Conservation (phyloP, 73 alveolate species). For the Durusdinium trenchii region DNA sequence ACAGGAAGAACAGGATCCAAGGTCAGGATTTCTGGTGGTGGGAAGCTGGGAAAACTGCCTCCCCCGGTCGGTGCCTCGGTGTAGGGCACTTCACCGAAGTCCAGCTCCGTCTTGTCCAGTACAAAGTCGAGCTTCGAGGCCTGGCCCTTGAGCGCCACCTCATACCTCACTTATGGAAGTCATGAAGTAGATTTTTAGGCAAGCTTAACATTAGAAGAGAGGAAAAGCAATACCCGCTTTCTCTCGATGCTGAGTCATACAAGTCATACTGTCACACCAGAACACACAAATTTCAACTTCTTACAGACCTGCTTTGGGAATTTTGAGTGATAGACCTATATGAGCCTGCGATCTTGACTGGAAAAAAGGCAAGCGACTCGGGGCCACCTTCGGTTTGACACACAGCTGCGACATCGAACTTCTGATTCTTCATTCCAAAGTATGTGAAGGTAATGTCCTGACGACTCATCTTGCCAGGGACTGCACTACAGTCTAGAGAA, state of each 20-base stretch:
- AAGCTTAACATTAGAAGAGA: background rate
- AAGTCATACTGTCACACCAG: no score
- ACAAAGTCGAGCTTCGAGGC: slow-evolving; percentile 98
- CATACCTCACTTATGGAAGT: slow-evolving; percentile 96
- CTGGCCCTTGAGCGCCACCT: slow-evolving; percentile 99
- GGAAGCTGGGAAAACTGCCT: background rate
- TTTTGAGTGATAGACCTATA: no score
- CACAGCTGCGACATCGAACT: slow-evolving; percentile 99
- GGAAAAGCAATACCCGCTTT: background rate
- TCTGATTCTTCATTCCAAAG: slow-evolving; percentile 98
- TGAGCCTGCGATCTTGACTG: no score
- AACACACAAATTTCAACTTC: no score
- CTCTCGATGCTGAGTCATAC: no score
- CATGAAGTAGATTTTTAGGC: no score
- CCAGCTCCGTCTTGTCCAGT: slow-evolving; percentile 98
- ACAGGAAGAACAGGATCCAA: no score
- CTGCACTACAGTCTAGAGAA: background rate
- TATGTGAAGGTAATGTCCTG: slow-evolving; percentile 77
- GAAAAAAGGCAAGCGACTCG: slow-evolving; percentile 96
- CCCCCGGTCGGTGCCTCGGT: slow-evolving; percentile 96
- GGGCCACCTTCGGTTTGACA: slow-evolving; percentile 99
- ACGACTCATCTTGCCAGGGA: no score
- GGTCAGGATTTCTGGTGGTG: no score
- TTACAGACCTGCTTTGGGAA: no score
- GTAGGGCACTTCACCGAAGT: slow-evolving; percentile 99